Conservation (phyloP, 78 protist species). For the Polysphondylium violaceum region DNA sequence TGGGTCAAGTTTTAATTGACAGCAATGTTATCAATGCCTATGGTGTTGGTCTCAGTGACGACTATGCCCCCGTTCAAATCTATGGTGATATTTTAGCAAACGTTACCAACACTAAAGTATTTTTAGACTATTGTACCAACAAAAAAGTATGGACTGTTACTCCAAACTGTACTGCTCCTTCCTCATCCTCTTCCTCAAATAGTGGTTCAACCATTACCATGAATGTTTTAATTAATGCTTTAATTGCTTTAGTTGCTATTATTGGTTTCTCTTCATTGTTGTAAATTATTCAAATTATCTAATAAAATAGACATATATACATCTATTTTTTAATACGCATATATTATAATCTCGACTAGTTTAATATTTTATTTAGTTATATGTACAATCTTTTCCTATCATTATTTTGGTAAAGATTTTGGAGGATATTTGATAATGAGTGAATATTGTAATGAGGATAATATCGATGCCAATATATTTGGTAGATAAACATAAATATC, state of each 20-base stretch:
- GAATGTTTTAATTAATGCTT: too few species aligned
- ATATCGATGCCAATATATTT: slow-evolving; percentile 36
- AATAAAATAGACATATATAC: too few species aligned
- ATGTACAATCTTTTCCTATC: not conserved
- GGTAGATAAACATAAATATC: slow-evolving; percentile 40
- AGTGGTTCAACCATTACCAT: too few species aligned
- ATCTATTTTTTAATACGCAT: too few species aligned
- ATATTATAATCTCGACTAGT: too few species aligned
- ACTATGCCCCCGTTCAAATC: not conserved
- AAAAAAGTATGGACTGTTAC: not conserved
- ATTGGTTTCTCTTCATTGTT: too few species aligned
- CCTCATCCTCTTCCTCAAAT: too few species aligned
- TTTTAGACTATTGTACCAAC: slow-evolving; percentile 4
- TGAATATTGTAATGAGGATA: slow-evolving; percentile 7
- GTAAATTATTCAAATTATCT: too few species aligned
- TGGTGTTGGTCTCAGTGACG: slow-evolving; percentile 26
- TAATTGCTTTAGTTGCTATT: too few species aligned
- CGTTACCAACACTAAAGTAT: slow-evolving; percentile 25
- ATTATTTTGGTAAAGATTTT: not conserved
- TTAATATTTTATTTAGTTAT: too few species aligned
- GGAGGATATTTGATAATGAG: slow-evolving; percentile 16
- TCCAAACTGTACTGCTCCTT: slow-evolving; percentile 1
- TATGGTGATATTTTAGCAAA: slow-evolving; percentile 33
- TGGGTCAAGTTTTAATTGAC: slow-evolving; percentile 39
- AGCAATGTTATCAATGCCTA: slow-evolving; percentile 15